A percentile compares a stretch with the other conserved stretches of the same genome.
Conservation (phyloP, 805 yeast genomes). For the Saccharomycopsis schoenii region DNA sequence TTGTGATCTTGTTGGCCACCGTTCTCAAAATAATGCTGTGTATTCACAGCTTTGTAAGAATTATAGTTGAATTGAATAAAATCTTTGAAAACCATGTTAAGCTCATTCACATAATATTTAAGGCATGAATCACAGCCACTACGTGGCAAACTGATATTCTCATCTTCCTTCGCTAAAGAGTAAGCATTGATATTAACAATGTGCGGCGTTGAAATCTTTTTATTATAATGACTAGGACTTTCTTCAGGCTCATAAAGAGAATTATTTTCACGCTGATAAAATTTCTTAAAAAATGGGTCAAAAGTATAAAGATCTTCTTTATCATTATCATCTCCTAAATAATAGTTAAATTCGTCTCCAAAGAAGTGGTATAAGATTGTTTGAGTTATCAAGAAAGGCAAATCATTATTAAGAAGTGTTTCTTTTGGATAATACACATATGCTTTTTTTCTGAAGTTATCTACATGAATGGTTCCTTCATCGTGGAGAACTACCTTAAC, state of each 20-base stretch:
- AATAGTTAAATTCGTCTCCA: slow-evolving; percentile 29
- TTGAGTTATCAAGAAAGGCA: slow-evolving; percentile 55
- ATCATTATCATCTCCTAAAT: background rate
- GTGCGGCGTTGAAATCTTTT: background rate
- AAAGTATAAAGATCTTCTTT: background rate
- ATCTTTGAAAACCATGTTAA: background rate
- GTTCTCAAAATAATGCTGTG: background rate
- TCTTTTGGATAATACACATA: slow-evolving; percentile 32
- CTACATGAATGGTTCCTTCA: slow-evolving; percentile 36
- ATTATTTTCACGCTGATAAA: background rate
- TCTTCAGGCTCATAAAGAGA: background rate
- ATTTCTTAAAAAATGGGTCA: background rate
- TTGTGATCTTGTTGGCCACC: background rate
- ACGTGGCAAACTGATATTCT: background rate
- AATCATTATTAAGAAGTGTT: slow-evolving; percentile 43
- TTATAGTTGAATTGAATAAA: background rate
- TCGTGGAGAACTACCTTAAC: slow-evolving; percentile 32
- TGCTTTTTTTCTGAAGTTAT: slow-evolving; percentile 32
- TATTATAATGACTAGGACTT: too few species aligned
- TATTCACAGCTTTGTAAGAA: background rate
- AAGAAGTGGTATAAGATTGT: slow-evolving; percentile 38
- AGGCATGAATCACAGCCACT: background rate
- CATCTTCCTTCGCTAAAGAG: background rate
- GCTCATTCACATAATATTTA: background rate
- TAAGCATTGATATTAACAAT: background rate